phyloP scores from a whole-genome alignment of 208 protist genomes.

The Trypanosoma cruzi region DNA sequence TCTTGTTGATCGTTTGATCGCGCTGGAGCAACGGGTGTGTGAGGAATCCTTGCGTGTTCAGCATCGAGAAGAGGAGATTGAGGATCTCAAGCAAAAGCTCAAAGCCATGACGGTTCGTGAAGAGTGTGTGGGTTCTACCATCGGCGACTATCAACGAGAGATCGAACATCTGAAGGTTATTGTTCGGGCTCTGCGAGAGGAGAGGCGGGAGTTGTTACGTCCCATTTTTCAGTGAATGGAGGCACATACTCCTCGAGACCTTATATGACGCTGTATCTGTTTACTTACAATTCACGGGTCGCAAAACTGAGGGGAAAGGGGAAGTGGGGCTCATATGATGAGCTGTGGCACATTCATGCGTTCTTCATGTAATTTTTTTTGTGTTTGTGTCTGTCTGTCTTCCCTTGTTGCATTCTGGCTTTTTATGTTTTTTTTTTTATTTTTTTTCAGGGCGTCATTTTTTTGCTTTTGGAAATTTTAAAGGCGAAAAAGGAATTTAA shows the following conservation, averaged over 20 bases:
- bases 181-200: constrained; percentile 32
- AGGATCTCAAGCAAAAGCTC: constrained; percentile 18
- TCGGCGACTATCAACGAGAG: constrained; percentile 32
- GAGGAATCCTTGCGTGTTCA: constrained; percentile 21
- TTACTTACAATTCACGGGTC: not conserved
- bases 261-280: not conserved
- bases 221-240: not conserved
- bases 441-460: constrained; percentile 16
- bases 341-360: not conserved
- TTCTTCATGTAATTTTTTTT: constrained; percentile 8
- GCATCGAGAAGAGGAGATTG: constrained; percentile 24
- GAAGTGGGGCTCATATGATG: too few species aligned
- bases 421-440: constrained; percentile 10
- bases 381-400: not conserved
- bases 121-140: constrained; percentile 31
- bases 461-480: not conserved
- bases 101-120: constrained; percentile 30
- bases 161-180: constrained; percentile 26
- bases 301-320: too few species aligned
- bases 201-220: constrained; percentile 34
- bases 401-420: constrained; percentile 6
- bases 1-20: constrained; percentile 30
- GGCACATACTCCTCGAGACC: not conserved
- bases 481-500: not conserved
- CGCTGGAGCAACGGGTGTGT: constrained; percentile 20